Evolutionary conservation across 306 rosid genomes (phyloP), one percentile per base, ranked within the genome.

Genomic region (Vicia villosa): DNA sequence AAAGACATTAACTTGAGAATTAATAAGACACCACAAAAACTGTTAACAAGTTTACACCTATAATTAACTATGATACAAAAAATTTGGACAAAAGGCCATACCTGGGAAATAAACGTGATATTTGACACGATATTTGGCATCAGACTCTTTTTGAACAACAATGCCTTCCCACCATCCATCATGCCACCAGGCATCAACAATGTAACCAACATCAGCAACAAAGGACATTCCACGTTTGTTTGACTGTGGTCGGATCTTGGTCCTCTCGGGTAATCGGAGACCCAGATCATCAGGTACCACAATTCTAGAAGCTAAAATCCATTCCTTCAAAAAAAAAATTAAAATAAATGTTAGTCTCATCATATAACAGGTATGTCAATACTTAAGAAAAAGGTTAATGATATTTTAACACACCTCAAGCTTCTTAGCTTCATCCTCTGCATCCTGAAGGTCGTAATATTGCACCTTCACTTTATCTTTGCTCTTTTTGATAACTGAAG

Each of bases 101-200:
- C 98, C 98, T 82, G 94, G 96, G 63, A 86, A 90, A 86, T 83
- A 87, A 54, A 93, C 86, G 16, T 66, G 82, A 22, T 77, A 69
- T 65, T 54, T 80, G 20, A 83, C 79, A 54, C 81, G 83, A 22
- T 77, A 69, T 65, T 50, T 80, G 20, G 84, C 79, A 54, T 84
- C 92, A 3, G 73, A 65, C 54, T 82, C 90, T 68, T 73, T 90
- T 43, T 26, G 75, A 62, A 93, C 66, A 37, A 90, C 57, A 7
- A 93, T 76, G 76, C 98, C 98, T 81, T 93, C 98, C 98, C 98
- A 93, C 98, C 98, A 93, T 24, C 97, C 97, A 68, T 90, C 91
- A 55, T 90, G 84, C 94, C 89, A 50, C 98, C 97, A 90, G 15
- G 77, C 94, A 75, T 93, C 98, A 1, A 93, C 96, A 74, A 81